Percentiles rank a stretch among this genome's conserved stretches.
These are phyloP conservation scores for Rhinocladiella similis DNA, from an alignment of 2,329 filamentous ascomycete species.

Conservation along the genomic window DNA sequence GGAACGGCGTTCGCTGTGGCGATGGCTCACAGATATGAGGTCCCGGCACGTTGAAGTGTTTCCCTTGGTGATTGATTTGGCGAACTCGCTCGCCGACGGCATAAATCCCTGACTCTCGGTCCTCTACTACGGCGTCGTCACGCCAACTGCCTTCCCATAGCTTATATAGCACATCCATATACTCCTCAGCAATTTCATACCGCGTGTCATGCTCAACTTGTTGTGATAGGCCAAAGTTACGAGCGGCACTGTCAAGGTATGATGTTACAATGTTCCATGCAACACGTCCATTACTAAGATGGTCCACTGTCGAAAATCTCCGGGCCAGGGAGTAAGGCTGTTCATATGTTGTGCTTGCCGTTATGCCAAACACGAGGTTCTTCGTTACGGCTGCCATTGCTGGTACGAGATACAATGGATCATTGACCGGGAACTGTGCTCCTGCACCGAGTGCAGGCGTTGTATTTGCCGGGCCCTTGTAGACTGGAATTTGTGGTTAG, in stretches of 20 bases:
- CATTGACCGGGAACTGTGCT: constrained; percentile 47
- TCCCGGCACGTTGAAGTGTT: constrained; percentile 47
- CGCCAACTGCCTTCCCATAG: constrained; percentile 57
- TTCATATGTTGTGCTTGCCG: constrained; percentile 68
- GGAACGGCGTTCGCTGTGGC: constrained; percentile 57
- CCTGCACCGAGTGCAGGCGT: constrained; percentile 40
- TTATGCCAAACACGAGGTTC: constrained; percentile 62
- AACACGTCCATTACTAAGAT: constrained; percentile 62
- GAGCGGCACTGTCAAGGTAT: constrained; percentile 49
- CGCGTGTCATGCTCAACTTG: constrained; percentile 52
- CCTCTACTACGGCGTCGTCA: constrained; percentile 51
- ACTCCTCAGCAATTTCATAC: constrained; percentile 51
- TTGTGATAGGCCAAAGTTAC: constrained; percentile 48
- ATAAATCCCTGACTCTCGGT: constrained; percentile 61
- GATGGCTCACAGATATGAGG: constrained; percentile 56
- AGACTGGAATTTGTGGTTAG: constrained; percentile 28
- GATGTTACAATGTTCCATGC: constrained; percentile 55
- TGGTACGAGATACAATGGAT: constrained; percentile 60
- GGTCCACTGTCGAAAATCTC: constrained; percentile 66
- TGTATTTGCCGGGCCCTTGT: constrained; percentile 43
- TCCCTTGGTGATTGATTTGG: constrained; percentile 65
- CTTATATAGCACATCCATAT: constrained; percentile 48
- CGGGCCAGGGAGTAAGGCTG: constrained; percentile 67
- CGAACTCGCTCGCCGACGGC: constrained; percentile 59
- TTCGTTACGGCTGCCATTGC: constrained; percentile 51